Evolutionary conservation across 164 flowering plant species (phyloP).

Genomic region (Tetrastigma voinierianum): DNA sequence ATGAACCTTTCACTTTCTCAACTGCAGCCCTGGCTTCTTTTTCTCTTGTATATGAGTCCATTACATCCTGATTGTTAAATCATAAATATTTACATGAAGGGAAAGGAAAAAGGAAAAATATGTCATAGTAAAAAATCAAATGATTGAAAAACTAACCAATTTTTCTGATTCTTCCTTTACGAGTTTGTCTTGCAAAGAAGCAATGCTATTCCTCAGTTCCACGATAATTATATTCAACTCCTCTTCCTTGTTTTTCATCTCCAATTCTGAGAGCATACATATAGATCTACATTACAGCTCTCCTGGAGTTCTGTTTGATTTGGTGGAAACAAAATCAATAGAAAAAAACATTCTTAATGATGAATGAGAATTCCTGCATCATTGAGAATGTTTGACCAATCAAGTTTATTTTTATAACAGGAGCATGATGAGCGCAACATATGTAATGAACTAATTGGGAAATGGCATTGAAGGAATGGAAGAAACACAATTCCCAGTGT

Average conservation of each 20-base stretch:
- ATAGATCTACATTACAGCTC: not conserved
- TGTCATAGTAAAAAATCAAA: not conserved
- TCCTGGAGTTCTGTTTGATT: no score
- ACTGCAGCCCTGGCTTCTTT: slow-evolving; percentile 46
- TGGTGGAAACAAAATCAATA: not conserved
- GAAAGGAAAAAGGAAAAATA: not conserved
- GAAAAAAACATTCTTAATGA: not conserved
- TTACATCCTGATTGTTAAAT: slow-evolving; percentile 38
- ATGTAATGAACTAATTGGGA: no score
- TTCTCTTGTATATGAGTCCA: slow-evolving; percentile 46
- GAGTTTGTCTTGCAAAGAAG: slow-evolving; percentile 40
- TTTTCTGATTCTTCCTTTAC: slow-evolving; percentile 57
- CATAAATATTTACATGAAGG: not conserved
- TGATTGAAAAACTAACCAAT: slow-evolving; percentile 35
- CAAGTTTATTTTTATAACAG: no score
- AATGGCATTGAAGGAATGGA: no score
- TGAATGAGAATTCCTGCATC: no score
- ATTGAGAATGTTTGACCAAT: no score
- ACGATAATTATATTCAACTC: slow-evolving; percentile 37
- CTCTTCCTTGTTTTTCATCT: slow-evolving; percentile 47
- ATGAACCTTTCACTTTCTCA: slow-evolving; percentile 44
- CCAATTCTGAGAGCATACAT: slow-evolving; percentile 37
- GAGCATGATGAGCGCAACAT: no score
- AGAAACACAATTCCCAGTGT: no score
- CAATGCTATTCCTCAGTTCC: slow-evolving; percentile 36